These are phyloP conservation scores for Cephalotrichum gorgonifer DNA, from an alignment of 2,329 filamentous ascomycete genomes.

Conservation along the genomic window DNA sequence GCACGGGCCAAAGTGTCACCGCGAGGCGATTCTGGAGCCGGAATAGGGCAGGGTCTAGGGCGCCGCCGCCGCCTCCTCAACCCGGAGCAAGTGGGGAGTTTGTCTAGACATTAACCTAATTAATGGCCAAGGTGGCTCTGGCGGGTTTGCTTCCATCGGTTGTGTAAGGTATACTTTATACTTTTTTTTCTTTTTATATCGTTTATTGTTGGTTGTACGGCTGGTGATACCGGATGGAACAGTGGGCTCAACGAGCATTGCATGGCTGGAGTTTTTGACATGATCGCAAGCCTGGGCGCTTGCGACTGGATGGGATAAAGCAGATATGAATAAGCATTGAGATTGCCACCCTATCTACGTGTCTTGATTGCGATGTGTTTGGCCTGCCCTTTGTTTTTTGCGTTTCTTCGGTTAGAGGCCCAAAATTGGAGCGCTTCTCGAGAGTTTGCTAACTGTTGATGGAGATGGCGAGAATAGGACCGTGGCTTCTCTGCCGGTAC, in stretches of 20 bases:
- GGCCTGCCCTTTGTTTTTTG: no score
- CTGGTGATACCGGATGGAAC: no score
- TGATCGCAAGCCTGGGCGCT: background rate
- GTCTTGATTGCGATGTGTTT: no score
- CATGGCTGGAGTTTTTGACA: background rate
- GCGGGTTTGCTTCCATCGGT: no score
- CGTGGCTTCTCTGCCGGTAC: no score
- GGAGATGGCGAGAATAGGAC: no score
- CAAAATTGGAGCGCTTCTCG: no score
- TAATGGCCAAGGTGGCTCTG: background rate
- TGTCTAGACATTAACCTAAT: background rate
- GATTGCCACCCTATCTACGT: background rate
- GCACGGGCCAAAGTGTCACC: conserved; percentile 1
- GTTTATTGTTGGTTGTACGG: background rate
- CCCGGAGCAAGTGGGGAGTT: background rate
- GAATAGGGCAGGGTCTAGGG: conserved; percentile 2
- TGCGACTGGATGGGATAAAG: background rate
- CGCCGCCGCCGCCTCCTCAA: conserved; percentile 1
- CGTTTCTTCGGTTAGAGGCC: no score
- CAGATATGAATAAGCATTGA: background rate
- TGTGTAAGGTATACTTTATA: no score
- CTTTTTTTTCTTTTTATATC: background rate
- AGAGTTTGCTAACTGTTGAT: no score
- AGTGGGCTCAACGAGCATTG: background rate
- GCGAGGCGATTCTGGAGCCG: conserved; percentile 4